A percentile compares a stretch with the other conserved stretches of the same genome.
Conservation (phyloP, 805 yeast genomes). For the Brettanomyces anomalus region DNA sequence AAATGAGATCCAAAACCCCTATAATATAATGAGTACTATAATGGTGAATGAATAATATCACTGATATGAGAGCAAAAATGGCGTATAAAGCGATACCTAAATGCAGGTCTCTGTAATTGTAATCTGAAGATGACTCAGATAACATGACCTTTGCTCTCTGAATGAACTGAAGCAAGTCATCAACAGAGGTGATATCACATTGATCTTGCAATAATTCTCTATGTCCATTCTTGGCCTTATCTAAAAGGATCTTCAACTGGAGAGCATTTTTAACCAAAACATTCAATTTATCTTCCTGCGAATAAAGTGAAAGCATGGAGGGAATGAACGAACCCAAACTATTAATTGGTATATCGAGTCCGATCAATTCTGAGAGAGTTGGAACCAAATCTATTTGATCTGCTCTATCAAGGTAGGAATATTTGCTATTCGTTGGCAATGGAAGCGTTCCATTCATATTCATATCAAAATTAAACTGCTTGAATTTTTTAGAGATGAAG, state of each 20-base stretch:
- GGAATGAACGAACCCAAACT: constrained; percentile 64
- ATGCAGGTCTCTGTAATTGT: constrained; percentile 45
- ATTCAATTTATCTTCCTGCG: constrained; percentile 23
- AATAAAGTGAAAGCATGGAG: constrained; percentile 47
- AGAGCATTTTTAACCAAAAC: constrained; percentile 46
- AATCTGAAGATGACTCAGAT: constrained; percentile 62
- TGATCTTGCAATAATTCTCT: constrained; percentile 6
- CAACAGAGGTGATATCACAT: constrained; percentile 6
- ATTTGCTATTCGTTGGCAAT: constrained; percentile 32
- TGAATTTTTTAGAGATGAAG: constrained; percentile 56
- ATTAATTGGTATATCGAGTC: constrained; percentile 62
- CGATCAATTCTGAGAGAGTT: constrained; percentile 49
- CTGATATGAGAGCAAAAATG: constrained; percentile 23
- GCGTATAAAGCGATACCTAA: constrained; percentile 29
- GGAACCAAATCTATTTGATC: constrained; percentile 73
- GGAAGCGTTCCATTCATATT: constrained; percentile 24
- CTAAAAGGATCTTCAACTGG: constrained; percentile 43
- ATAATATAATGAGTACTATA: constrained; percentile 8
- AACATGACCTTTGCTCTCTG: constrained; percentile 38
- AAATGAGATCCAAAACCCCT: constrained; percentile 20
- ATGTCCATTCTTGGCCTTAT: constrained; percentile 27
- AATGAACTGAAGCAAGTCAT: constrained; percentile 27
- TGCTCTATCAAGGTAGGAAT: constrained; percentile 40
- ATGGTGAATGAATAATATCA: constrained; percentile 10
- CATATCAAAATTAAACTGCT: constrained; percentile 12